Conservation (phyloP, 2,329 filamentous ascomycete species). For the Exserohilum rostratum region DNA sequence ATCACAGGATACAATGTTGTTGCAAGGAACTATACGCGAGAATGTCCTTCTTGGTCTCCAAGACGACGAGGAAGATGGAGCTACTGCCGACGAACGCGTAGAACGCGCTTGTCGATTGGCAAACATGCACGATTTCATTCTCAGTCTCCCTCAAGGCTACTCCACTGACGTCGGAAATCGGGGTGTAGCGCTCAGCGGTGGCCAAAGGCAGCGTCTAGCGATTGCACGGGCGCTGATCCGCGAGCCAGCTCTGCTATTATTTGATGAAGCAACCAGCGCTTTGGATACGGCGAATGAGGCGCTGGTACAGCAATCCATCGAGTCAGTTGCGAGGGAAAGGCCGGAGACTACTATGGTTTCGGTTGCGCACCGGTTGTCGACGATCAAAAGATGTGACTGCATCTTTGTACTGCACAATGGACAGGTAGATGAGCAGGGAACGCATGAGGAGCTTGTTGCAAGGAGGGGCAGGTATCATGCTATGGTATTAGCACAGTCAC, state of each 20-base stretch:
- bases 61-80: constrained; percentile 6
- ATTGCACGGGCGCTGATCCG: constrained; percentile 44
- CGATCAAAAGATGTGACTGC: background rate
- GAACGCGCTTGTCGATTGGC: constrained; percentile 42
- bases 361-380: background rate
- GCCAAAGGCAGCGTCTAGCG: constrained; percentile 44
- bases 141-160: constrained; percentile 44
- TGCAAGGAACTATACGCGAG: constrained; percentile 51
- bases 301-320: background rate
- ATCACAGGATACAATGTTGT: constrained; percentile 55
- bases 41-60: constrained; percentile 45
- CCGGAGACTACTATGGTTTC: background rate
- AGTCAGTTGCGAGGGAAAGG: background rate
- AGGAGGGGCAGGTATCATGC: background rate
- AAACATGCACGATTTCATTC: constrained; percentile 50
- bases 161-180: constrained; percentile 44
- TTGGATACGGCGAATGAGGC: background rate
- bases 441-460: background rate
- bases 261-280: constrained; percentile 26
- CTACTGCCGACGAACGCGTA: constrained; percentile 37
- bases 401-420: background rate
- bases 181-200: constrained; percentile 42
- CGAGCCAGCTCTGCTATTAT: constrained; percentile 37
- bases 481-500: background rate
- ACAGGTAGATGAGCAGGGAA: background rate